Base-by-base conservation (phyloP, 257 asterid genomes). In the Capsicum baccatum region DNA sequence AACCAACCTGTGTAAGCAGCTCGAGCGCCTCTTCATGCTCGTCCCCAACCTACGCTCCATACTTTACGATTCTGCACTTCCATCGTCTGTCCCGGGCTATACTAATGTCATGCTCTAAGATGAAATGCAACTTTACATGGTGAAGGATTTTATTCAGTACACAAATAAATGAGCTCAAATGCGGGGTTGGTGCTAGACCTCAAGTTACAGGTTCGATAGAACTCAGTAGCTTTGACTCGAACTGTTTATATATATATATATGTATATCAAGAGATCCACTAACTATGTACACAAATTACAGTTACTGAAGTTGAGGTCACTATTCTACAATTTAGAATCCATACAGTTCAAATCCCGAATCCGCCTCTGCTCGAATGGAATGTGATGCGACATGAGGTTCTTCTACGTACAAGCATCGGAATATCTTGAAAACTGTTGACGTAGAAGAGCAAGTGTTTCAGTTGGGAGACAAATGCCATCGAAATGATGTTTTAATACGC, bases 1-100 rank as follows among this genome's bases (percentile, higher is more conserved):
- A 76, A 76, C 81, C 44, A 33, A 52, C 64, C 48, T 52, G 63
- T 57, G 59, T 76, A 52, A 76, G 63, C 81, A 26, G 81, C 26
- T 76, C 9, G 21, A 73, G 42, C 37, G 33, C 33, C 33, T 26
- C 33, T 1, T 74, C 58, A 2, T 76, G 63, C 63, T 76, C 26
- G 9, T 26, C 81, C 5, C 63, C 48, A 50, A 19, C 81, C 13
- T 3, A 76, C 1, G 15, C 64, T 26, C 39, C 62, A 74, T 76
- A 52, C 8, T 21, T 21, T 37, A 15, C 47, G 3, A 68, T 37
- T 68, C 52, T 68, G 52, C 76, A 13, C 6, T 76, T 67, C 14
- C 0, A 35, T 37, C 17, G 21, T 67, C 74, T 67, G 21, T 67
- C 19, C 52, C 52, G 7, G 52, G 21, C 48, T 35, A 39, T 16